phyloP scores from a whole-genome alignment of 2,329 filamentous ascomycete species.

The Aspergillus aculeatinus region DNA sequence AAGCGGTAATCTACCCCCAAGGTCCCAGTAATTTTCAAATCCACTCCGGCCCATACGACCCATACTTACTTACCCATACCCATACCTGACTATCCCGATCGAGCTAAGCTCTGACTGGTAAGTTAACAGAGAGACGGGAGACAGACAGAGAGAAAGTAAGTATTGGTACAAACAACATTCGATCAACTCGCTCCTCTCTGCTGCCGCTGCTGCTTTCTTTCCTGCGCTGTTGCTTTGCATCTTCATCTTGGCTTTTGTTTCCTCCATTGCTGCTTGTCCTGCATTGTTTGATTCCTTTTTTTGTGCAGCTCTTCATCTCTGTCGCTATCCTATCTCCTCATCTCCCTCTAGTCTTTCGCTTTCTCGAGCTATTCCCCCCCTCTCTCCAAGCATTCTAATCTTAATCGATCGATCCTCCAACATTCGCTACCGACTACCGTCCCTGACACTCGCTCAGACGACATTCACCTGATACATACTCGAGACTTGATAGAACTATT shows the following conservation, averaged over 20 bases:
- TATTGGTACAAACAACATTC: constrained; percentile 4
- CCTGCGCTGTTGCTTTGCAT: constrained; percentile 6
- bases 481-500: background rate
- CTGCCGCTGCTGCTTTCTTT: constrained; percentile 8
- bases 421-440: constrained; percentile 15
- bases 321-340: background rate
- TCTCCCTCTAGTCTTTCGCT: constrained; percentile 7
- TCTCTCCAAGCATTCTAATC: constrained; percentile 15
- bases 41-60: background rate
- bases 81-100: constrained; percentile 6
- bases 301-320: background rate
- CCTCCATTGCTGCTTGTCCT: constrained; percentile 7
- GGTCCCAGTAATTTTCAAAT: constrained; percentile 17
- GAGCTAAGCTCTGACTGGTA: constrained; percentile 6
- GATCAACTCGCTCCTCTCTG: constrained; percentile 8
- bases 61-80: background rate
- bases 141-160: no score
- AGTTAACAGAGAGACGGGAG: background rate
- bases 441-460: constrained; percentile 18
- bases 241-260: constrained; percentile 11
- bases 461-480: background rate
- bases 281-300: background rate
- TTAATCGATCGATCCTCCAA: constrained; percentile 4
- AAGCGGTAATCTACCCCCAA: background rate
- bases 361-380: constrained; percentile 5